Percentiles rank a stretch among this genome's conserved stretches.
phyloP scores from a whole-genome alignment of 2,329 filamentous ascomycete genomes.

The Aspergillus ochraceus region DNA sequence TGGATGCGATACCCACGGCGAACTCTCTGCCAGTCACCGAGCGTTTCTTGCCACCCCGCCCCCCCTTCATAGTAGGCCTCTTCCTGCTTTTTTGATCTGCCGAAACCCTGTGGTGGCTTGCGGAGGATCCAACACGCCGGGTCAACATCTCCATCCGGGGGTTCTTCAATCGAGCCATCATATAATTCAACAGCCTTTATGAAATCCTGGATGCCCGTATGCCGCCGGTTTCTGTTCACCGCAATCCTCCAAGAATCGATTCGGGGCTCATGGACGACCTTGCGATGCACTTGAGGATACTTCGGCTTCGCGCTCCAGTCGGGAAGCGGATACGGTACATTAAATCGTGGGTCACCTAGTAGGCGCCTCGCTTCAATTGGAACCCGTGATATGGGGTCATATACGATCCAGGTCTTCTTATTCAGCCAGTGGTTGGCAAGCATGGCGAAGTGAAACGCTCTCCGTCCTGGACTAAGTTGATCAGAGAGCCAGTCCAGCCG shows the following conservation, averaged over 20 bases:
- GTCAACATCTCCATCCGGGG: conserved; percentile 40
- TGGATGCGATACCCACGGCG: conserved; percentile 36
- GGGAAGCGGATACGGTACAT: conserved; percentile 28
- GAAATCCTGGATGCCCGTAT: conserved; percentile 29
- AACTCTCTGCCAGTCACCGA: conserved; percentile 41
- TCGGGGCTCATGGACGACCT: conserved; percentile 25
- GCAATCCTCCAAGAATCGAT: conserved; percentile 43
- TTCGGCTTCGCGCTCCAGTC: conserved; percentile 25
- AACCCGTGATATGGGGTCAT: conserved; percentile 40
- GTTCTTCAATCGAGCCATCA: conserved; percentile 39
- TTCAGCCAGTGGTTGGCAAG: conserved; percentile 47
- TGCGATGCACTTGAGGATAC: conserved; percentile 21
- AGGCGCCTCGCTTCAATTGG: conserved; percentile 29
- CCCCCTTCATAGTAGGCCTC: conserved; percentile 42
- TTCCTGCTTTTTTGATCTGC: conserved; percentile 35
- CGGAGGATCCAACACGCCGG: conserved; percentile 42
- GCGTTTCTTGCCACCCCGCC: conserved; percentile 40
- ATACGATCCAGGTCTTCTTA: conserved; percentile 39
- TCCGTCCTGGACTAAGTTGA: conserved; percentile 40
- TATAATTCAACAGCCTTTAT: conserved; percentile 33
- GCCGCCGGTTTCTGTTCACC: conserved; percentile 35
- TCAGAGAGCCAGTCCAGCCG: conserved; percentile 40
- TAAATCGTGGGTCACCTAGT: conserved; percentile 39
- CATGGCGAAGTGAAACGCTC: conserved; percentile 40
- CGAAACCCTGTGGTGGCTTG: conserved; percentile 41